Conservation (phyloP, 2,329 filamentous ascomycete genomes). For the Aureobasidium sp. region DNA sequence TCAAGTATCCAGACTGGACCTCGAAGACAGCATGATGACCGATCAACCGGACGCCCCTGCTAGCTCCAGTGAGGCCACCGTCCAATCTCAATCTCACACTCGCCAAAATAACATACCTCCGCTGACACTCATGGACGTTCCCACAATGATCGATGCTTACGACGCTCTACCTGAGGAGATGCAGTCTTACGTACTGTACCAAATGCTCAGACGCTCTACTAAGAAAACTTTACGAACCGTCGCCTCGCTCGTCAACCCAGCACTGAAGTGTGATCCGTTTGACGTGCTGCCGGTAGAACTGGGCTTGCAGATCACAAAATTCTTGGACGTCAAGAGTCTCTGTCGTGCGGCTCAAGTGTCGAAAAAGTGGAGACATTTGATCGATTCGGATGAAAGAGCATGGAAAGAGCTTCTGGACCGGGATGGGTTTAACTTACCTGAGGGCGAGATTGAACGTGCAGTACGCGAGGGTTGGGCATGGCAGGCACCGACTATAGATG, state of each 20-base stretch:
- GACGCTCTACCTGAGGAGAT: slow-evolving; percentile 85
- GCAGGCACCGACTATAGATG: slow-evolving; percentile 69
- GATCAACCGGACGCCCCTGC: background rate
- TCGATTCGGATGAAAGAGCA: slow-evolving; percentile 87
- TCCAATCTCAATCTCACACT: background rate
- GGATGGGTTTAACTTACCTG: slow-evolving; percentile 71
- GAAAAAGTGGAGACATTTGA: slow-evolving; percentile 83
- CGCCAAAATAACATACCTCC: background rate
- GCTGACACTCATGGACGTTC: slow-evolving; percentile 61
- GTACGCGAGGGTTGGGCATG: slow-evolving; percentile 94
- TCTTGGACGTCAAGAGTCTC: slow-evolving; percentile 76
- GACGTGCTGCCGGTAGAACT: slow-evolving; percentile 77
- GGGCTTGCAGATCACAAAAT: slow-evolving; percentile 78
- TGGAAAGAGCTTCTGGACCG: slow-evolving; percentile 89
- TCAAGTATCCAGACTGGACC: slow-evolving; percentile 27
- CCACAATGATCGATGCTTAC: slow-evolving; percentile 78
- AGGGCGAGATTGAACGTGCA: slow-evolving; percentile 76
- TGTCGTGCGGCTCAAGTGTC: slow-evolving; percentile 90
- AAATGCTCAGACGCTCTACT: slow-evolving; percentile 79
- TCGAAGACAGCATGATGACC: slow-evolving; percentile 23
- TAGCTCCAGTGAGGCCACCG: background rate
- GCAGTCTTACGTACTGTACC: slow-evolving; percentile 95
- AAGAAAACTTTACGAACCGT: slow-evolving; percentile 85
- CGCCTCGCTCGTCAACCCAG: slow-evolving; percentile 84
- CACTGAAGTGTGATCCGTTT: slow-evolving; percentile 89